Percentiles rank a stretch among this genome's conserved stretches.
phyloP scores from a whole-genome alignment of 192 early-diverging fungal species.

The Entomortierella beljakovae region DNA sequence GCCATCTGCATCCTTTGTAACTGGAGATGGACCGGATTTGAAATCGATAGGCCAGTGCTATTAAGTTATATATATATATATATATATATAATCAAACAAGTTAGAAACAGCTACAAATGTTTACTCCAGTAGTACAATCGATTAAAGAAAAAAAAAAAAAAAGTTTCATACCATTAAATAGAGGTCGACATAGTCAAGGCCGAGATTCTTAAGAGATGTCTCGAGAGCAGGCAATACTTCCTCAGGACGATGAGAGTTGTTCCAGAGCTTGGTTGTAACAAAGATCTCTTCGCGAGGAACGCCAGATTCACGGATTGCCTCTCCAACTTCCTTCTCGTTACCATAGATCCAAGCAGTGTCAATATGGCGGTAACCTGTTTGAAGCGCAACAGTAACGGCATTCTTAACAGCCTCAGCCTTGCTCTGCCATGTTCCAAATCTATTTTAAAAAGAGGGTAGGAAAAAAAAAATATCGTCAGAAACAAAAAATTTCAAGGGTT shows the following conservation, averaged over 20 bases:
- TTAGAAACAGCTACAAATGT: too few relatives aligned
- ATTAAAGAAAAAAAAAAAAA: neutral
- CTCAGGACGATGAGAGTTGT: constrained; percentile 65
- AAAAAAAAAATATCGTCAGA: neutral
- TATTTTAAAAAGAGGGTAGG: neutral
- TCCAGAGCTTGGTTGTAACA: constrained; percentile 80
- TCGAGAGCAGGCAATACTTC: constrained; percentile 71
- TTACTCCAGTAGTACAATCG: too few relatives aligned
- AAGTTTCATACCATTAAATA: constrained; percentile 63
- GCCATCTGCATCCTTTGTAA: constrained; percentile 47
- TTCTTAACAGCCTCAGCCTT: constrained; percentile 64
- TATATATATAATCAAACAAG: too few relatives aligned
- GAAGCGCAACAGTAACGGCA: constrained; percentile 73
- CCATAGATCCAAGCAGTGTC: constrained; percentile 67
- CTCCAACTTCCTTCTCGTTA: constrained; percentile 86
- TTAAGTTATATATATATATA: too few relatives aligned
- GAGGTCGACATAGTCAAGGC: constrained; percentile 82
- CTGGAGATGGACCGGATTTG: constrained; percentile 15
- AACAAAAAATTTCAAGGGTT: too few relatives aligned
- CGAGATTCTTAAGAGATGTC: constrained; percentile 74
- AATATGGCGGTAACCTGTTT: constrained; percentile 79
- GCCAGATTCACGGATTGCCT: constrained; percentile 69
- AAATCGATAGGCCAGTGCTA: constrained; percentile 88
- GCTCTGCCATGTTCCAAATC: constrained; percentile 68
- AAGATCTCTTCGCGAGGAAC: constrained; percentile 83